Percentiles rank a stretch among this genome's conserved stretches.
Conservation (phyloP, 2,329 filamentous ascomycete genomes). For the Aspergillus sp. region DNA sequence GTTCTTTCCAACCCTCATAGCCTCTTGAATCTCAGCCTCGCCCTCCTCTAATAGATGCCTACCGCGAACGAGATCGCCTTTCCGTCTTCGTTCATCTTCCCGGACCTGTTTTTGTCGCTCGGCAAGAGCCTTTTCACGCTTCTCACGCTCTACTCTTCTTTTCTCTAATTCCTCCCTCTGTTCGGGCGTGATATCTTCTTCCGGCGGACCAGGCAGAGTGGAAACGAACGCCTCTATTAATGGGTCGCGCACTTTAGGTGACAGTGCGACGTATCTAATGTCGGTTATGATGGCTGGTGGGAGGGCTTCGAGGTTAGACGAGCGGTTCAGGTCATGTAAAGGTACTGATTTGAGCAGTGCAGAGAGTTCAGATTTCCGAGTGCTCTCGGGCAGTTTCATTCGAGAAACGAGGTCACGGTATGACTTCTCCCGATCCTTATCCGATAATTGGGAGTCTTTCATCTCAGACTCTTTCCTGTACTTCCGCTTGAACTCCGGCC, state of each 20-base stretch:
- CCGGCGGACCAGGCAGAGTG: constrained; percentile 41
- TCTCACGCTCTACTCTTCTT: constrained; percentile 42
- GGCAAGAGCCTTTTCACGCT: constrained; percentile 44
- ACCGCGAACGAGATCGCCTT: constrained; percentile 40
- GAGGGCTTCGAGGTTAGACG: constrained; percentile 40
- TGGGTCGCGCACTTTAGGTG: constrained; percentile 38
- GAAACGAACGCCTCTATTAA: constrained; percentile 46
- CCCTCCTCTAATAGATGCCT: constrained; percentile 45
- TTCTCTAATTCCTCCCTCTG: constrained; percentile 38
- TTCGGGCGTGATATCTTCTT: constrained; percentile 37
- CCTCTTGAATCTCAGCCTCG: constrained; percentile 45
- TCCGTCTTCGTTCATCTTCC: constrained; percentile 43
- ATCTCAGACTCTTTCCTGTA: constrained; percentile 79
- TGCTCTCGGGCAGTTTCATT: constrained; percentile 47
- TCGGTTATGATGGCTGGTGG: constrained; percentile 44
- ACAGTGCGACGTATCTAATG: constrained; percentile 45
- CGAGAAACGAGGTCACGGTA: constrained; percentile 49
- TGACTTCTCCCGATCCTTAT: constrained; percentile 51
- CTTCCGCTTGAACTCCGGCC: constrained; percentile 94
- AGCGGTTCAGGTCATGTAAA: constrained; percentile 40
- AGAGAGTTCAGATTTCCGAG: constrained; percentile 47
- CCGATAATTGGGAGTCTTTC: constrained; percentile 48
- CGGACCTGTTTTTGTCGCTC: constrained; percentile 45
- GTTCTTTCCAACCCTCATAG: constrained; percentile 44
- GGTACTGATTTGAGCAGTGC: constrained; percentile 45